phyloP scores from a whole-genome alignment of 2,329 filamentous ascomycete genomes.

The Periconia sp. region DNA sequence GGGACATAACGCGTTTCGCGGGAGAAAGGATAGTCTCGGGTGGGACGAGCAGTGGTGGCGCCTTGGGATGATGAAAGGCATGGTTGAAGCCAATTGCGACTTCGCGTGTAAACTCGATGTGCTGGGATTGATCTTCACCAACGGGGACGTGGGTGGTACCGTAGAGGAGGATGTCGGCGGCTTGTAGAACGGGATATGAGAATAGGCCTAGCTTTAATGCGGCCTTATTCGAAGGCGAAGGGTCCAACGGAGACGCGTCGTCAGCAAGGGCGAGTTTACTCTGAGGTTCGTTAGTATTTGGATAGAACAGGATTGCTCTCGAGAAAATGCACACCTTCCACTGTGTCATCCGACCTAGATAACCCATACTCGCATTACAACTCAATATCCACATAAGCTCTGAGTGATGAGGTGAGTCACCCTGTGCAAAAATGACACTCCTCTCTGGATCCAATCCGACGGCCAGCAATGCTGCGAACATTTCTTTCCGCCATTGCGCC shows the following conservation, averaged over 20 bases:
- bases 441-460: slow-evolving; percentile 81
- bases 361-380: slow-evolving; percentile 89
- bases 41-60: slow-evolving; percentile 19
- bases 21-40: slow-evolving; percentile 53
- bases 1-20: slow-evolving; percentile 86
- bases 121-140: slow-evolving; percentile 92
- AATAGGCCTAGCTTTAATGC: slow-evolving; percentile 87
- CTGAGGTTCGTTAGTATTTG: slow-evolving; percentile 14
- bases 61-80: slow-evolving; percentile 56
- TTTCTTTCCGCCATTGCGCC: slow-evolving; percentile 71
- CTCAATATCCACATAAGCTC: slow-evolving; percentile 98
- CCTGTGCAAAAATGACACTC: slow-evolving; percentile 83
- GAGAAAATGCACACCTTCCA: slow-evolving; percentile 93
- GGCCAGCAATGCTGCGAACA: slow-evolving; percentile 80
- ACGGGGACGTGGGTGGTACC: slow-evolving; percentile 94
- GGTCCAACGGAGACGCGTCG: slow-evolving; percentile 63
- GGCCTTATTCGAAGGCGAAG: slow-evolving; percentile 54
- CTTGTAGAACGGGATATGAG: slow-evolving; percentile 94
- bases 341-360: slow-evolving; percentile 97
- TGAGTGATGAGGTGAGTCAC: slow-evolving; percentile 75
- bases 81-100: slow-evolving; percentile 88
- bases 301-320: neutral
- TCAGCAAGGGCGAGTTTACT: slow-evolving; percentile 74
- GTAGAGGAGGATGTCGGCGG: slow-evolving; percentile 86
- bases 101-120: slow-evolving; percentile 90